Base-by-base conservation (phyloP, 306 rosid species). In the Prunus kanzakura region DNA sequence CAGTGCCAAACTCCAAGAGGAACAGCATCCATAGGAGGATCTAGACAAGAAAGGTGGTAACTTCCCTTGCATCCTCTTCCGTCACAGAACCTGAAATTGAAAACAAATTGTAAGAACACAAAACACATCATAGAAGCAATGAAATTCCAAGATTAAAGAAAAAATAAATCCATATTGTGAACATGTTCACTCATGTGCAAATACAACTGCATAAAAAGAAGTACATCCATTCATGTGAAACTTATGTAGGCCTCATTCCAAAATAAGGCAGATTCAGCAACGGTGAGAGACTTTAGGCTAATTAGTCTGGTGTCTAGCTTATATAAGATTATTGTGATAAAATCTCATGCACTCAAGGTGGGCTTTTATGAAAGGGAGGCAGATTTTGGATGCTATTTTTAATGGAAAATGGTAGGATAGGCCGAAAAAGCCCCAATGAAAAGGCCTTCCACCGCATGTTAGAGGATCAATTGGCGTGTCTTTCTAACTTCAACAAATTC, bases 1-100 rank as follows among this genome's bases (percentile, higher is more conserved):
- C 97, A 91, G 67, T 88, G 82, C 97, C 97, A 91, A 80, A 72
- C 84, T 76, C 94, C 97, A 73, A 80, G 73, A 54, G 87, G 86
- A 80, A 81, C 81, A 80, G 74, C 81, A 63, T 69, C 85, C 82
- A 89, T 22, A 60, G 94, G 88, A 72, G 97, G 92, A 69, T 91
- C 84, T 69, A 89, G 87, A 85, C 97, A 91, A 71, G 91, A 87
- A 76, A 72, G 75, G 80, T 91, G 97, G 85, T 81, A 89, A 82
- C 80, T 80, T 76, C 85, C 67, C 73, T 73, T 57, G 83, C 97
- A 89, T 62, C 82, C 91, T 82, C 73, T 86, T 82, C 97, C 97
- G 67, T 82, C 79, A 55, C 97, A 91, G 83, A 83, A 84, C 79
- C 97, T 91, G 85, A 66, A 64, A 76, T 69, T 79, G 57, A 69